Conservation (phyloP, 1,139 yeast genomes). For the Suhomyces coccinellae region DNA sequence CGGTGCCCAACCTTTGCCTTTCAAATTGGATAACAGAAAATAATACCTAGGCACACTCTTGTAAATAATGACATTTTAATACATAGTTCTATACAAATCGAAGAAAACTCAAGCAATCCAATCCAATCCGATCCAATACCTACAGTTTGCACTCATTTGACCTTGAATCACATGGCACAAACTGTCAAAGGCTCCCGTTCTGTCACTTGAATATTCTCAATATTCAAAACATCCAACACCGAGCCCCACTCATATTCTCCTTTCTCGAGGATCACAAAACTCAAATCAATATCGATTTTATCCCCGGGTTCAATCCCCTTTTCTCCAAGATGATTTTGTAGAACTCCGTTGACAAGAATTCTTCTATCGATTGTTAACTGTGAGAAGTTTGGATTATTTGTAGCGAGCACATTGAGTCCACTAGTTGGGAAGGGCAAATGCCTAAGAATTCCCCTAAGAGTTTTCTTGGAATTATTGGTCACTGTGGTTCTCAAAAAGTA, state of each 20-base stretch:
- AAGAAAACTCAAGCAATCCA: neutral
- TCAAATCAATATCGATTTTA: slow-evolving; percentile 41
- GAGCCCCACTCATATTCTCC: slow-evolving; percentile 85
- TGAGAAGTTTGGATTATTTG: slow-evolving; percentile 16
- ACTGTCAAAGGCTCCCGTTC: slow-evolving; percentile 33
- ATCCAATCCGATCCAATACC: no score
- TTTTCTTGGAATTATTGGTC: slow-evolving; percentile 40
- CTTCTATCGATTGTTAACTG: slow-evolving; percentile 48
- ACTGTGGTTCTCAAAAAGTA: slow-evolving; percentile 50
- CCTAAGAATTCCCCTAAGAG: slow-evolving; percentile 60
- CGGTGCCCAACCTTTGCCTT: slow-evolving; percentile 51
- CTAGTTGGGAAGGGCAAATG: slow-evolving; percentile 55
- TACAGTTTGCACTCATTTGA: neutral
- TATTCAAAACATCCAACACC: slow-evolving; percentile 52
- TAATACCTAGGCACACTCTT: slow-evolving; percentile 13
- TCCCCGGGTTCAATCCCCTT: slow-evolving; percentile 45
- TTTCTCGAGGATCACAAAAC: slow-evolving; percentile 61
- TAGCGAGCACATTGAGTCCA: slow-evolving; percentile 14
- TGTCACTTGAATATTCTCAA: slow-evolving; percentile 22
- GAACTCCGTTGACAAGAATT: slow-evolving; percentile 61
- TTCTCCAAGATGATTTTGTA: slow-evolving; percentile 52
- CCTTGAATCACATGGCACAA: slow-evolving; percentile 1
- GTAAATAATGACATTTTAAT: slow-evolving; percentile 13
- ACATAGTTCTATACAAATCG: neutral
- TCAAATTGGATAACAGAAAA: slow-evolving; percentile 35